phyloP scores from a whole-genome alignment of 768 basidiomycete species.

The Boletus bicolor region DNA sequence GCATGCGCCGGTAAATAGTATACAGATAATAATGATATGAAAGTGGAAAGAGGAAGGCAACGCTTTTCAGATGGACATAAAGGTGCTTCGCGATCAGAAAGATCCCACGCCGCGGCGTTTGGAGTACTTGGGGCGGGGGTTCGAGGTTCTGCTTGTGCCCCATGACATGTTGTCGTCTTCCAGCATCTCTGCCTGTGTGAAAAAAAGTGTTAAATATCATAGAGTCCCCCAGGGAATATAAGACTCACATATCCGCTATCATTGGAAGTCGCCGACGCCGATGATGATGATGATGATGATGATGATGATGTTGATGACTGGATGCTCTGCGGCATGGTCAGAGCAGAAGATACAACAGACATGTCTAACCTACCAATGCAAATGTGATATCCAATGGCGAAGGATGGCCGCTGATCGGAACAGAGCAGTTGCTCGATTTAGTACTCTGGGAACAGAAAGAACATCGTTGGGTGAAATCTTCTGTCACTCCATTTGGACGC shows the following conservation, averaged over 20 bases:
- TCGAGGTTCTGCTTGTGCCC: conserved; percentile 7
- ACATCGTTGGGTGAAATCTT: not conserved
- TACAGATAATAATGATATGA: conserved; percentile 1
- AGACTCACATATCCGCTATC: conserved; percentile 17
- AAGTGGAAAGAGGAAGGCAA: not conserved
- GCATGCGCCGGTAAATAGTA: conserved; percentile 3
- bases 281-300: conserved; percentile 8
- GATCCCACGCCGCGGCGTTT: conserved; percentile 4
- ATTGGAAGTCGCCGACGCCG: not conserved
- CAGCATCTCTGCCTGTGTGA: conserved; percentile 25
- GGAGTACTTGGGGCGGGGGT: conserved; percentile 1
- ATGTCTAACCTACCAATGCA: conserved; percentile 17
- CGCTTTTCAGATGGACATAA: not conserved
- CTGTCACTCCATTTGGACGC: not conserved
- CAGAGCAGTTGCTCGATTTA: conserved; percentile 15
- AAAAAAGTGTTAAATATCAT: not conserved
- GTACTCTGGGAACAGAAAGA: conserved; percentile 11
- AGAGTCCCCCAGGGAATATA: not conserved
- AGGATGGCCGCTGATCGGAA: conserved; percentile 14
- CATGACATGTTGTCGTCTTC: conserved; percentile 31
- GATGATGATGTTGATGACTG: conserved; percentile 11
- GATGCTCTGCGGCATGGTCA: conserved; percentile 4
- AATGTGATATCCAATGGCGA: conserved; percentile 22
- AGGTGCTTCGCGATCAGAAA: conserved; percentile 7
- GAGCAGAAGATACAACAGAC: not conserved